Base-by-base conservation (phyloP, 495 filamentous ascomycete genomes). In the Hypoxylon cercidicola region DNA sequence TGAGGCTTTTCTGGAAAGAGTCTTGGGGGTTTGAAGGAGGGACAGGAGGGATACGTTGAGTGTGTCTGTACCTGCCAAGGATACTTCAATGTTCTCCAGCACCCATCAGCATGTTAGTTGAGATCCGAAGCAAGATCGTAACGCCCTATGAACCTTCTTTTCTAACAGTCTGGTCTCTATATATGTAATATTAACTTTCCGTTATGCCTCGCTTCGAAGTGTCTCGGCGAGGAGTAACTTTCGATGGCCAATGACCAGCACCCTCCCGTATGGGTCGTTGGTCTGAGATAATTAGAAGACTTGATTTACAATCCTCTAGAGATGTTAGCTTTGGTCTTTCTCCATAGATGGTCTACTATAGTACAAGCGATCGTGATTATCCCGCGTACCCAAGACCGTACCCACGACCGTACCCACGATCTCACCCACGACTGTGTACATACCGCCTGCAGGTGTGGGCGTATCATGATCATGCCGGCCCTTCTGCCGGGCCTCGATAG, bases 361-460 rank as follows among this genome's bases (percentile, higher is more conserved):
- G 7, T 28, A 28, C 3, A 3, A 13, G 20, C 25, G 49, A 52
- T 58, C 57, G 57, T 53, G 64, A 62, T 59, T 55, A 68, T 68
- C 64, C 59, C 64, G 43, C 64, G 53, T n/a, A n/a, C n/a, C n/a
- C n/a, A n/a, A n/a, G n/a, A n/a, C n/a, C 25, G 25, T 28, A 28
- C 25, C 25, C 25, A 28, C 25, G 25, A 28, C 25, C 3, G 25
- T 28, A 28, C 25, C 25, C 25, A n/a, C n/a, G n/a, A n/a, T n/a
- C n/a, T n/a, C 28, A 46, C 58, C 25, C 40, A 59, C 49, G 43
- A 37, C 40, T 12, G 58, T 34, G 30, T 41, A 39, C 51, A 62
- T 68, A 59, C 64, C 64, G 64, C 64, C 59, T 51, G 30, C 62
- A 50, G 54, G 59, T 52, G 64, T 68, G 64, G 48, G 59, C n/a